Conservation (phyloP, 495 filamentous ascomycete genomes). For the Penicillium herquei region DNA sequence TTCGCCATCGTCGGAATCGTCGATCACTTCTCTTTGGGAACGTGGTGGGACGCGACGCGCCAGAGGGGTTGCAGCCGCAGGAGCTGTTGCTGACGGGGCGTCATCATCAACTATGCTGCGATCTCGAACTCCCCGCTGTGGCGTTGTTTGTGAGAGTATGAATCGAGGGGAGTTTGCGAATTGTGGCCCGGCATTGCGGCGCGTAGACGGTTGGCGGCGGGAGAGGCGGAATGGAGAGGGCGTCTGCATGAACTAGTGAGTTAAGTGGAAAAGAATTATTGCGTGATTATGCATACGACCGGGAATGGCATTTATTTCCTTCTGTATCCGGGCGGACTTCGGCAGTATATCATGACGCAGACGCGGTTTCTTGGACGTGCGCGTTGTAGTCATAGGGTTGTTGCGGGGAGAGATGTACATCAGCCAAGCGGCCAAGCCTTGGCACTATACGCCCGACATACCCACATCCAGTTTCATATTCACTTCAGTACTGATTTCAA, state of each 20-base stretch:
- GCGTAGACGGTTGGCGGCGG: conserved; percentile 28
- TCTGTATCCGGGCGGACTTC: neutral
- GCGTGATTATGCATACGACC: conserved; percentile 4
- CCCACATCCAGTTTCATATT: too few species aligned
- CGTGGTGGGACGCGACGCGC: conserved; percentile 8
- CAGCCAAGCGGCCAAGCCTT: too few species aligned
- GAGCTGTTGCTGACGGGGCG: conserved; percentile 17
- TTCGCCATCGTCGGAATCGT: conserved; percentile 32
- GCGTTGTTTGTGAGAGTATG: conserved; percentile 29
- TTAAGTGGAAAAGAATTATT: neutral
- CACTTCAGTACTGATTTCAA: too few species aligned
- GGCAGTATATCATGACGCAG: neutral
- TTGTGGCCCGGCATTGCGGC: conserved; percentile 29
- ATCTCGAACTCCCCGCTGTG: conserved; percentile 8
- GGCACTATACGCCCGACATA: too few species aligned
- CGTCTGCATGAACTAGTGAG: conserved; percentile 14
- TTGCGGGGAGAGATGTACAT: too few species aligned
- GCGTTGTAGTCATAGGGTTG: neutral
- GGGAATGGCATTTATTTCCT: conserved; percentile 16
- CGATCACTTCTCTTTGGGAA: conserved; percentile 34
- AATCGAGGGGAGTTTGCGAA: conserved; percentile 46
- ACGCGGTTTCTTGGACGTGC: neutral
- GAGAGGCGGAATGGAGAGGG: conserved; percentile 36
- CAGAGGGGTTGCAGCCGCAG: conserved; percentile 6
- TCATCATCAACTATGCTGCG: conserved; percentile 26